Base-by-base conservation (phyloP, 2,329 filamentous ascomycete genomes). In the Nemania sp. region DNA sequence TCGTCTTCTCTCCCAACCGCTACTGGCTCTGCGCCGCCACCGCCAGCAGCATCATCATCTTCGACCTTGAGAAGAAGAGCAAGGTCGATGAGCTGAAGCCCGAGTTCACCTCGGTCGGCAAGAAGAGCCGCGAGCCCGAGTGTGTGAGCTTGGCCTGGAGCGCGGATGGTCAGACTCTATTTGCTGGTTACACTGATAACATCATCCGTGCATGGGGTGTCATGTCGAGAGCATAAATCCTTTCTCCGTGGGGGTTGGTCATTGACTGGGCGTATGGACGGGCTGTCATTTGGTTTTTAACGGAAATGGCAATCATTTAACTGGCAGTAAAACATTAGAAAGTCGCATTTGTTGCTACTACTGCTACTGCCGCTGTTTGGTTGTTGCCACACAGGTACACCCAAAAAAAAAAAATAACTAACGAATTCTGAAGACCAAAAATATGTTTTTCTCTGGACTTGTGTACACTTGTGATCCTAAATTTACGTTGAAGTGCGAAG, bases 1-100 rank as follows among this genome's bases (percentile, higher is more conserved):
- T 99, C 77, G 96, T 98, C 85, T 99, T 99, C 93, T 98, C 96
- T 75, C 96, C 96, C 82, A 99, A 99, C 93, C 92, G 96, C 85
- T 99, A 99, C 93, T 99, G 96, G 96, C 92, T 99, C 78, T 99
- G 96, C 90, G 96, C 96, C 82, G 96, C 96, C 82, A 99, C 96
- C 74, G 89, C 93, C 82, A 93, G 90, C 87, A 94, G 90, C 90
- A 98, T 99, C 90, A 98, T 98, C 90, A 98, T 99, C 90, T 99
- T 99, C 88, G 96, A 99, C 82, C 91, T 99, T 78, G 96, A 99
- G 93, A 99, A 99, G 94, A 99, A 99, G 94, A 97, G 92, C 92
- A 98, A 98, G 92, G 95, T 98, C 82, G 95, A 98, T 80, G 96
- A 98, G 91, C 91, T 99, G 85, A 98, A 97, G 92, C 95, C 95